Conservation (phyloP, 148 eudicot species). For the Dianthus caryophyllus region DNA sequence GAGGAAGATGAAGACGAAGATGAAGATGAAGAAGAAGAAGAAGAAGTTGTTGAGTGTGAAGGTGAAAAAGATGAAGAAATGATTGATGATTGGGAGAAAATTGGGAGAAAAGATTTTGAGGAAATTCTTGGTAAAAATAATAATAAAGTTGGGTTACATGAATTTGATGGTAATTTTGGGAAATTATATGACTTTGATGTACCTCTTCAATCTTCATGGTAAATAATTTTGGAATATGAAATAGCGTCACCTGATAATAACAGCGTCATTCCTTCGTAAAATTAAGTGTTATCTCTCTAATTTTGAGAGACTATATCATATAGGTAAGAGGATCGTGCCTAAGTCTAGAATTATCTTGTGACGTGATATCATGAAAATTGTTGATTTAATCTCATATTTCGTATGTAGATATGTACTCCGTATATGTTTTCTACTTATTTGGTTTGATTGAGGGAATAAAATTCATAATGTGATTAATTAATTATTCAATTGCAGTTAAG, state of each 20-base stretch:
- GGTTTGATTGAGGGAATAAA: conserved; percentile 16
- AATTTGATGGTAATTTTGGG: background rate
- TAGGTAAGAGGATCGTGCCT: too few species aligned
- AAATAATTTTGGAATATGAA: background rate
- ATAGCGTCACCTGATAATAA: too few species aligned
- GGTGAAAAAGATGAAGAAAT: conserved; percentile 14
- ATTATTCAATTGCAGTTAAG: too few species aligned
- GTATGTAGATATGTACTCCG: background rate
- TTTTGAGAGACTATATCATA: too few species aligned
- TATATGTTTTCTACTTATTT: background rate
- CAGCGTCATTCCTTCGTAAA: too few species aligned
- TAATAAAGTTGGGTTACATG: background rate
- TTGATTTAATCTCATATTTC: background rate
- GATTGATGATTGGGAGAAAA: conserved; percentile 32
- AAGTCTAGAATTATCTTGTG: too few species aligned
- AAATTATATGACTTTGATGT: conserved; percentile 5
- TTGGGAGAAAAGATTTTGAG: conserved; percentile 28
- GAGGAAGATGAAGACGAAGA: background rate
- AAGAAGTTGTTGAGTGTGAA: background rate
- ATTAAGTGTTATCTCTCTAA: too few species aligned
- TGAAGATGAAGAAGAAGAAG: too few species aligned
- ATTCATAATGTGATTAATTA: conserved; percentile 5
- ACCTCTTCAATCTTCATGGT: background rate
- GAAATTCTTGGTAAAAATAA: conserved; percentile 19
- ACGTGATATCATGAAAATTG: background rate